phyloP scores from a whole-genome alignment of 352 stramenopile genomes.

The Peronospora belbahrii region DNA sequence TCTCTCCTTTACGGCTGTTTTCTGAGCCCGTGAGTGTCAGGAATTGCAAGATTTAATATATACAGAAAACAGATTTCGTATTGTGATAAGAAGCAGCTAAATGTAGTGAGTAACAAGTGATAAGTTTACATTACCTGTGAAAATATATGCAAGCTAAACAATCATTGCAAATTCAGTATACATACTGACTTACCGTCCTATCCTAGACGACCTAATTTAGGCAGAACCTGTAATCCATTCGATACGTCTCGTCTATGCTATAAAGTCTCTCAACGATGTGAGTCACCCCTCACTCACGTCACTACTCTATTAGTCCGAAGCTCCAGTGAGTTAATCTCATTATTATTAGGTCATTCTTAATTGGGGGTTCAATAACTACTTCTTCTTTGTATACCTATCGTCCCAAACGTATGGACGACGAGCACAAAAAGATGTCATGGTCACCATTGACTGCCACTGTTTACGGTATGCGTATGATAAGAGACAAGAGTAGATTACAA shows the following conservation, averaged over 20 bases:
- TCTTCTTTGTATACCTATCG: background rate
- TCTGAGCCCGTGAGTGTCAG: conserved; percentile 5
- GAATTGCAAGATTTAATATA: conserved; percentile 4
- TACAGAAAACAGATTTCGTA: background rate
- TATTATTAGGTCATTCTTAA: too few relatives aligned
- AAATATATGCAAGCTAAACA: background rate
- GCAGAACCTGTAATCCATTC: conserved; percentile 4
- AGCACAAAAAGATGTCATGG: conserved; percentile 21
- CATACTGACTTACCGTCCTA: conserved; percentile 1
- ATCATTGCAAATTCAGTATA: background rate
- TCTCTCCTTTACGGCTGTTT: background rate
- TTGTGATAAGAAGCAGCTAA: background rate
- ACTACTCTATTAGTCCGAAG: conserved; percentile 24
- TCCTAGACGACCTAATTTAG: background rate
- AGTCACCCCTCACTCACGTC: conserved; percentile 31
- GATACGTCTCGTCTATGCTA: conserved; percentile 18
- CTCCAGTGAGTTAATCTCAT: conserved; percentile 6
- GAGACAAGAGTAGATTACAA: too few relatives aligned
- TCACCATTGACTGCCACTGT: conserved; percentile 9
- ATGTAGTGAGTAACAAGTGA: background rate
- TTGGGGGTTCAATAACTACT: background rate
- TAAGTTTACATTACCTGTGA: background rate
- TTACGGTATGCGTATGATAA: conserved; percentile 27
- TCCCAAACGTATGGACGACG: conserved; percentile 20
- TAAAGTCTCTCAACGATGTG: conserved; percentile 23